A percentile compares a stretch with the other conserved stretches of the same genome.
Conservation (phyloP, 805 yeast species). For the Saturnispora besseyi region DNA sequence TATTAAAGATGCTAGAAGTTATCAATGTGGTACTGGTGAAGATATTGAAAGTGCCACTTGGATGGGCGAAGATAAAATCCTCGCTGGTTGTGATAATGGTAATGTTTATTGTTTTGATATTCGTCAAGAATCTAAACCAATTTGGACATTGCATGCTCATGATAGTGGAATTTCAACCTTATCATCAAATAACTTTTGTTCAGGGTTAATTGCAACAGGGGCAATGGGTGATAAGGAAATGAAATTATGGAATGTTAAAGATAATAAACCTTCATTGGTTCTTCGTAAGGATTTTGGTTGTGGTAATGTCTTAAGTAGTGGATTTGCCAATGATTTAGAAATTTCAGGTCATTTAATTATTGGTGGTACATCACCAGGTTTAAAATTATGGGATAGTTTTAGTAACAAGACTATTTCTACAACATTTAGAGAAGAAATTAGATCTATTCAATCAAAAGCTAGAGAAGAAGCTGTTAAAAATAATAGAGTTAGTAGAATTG, state of each 20-base stretch:
- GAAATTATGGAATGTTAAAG: constrained; percentile 74
- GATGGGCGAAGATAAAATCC: constrained; percentile 42
- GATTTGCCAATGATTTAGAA: constrained; percentile 82
- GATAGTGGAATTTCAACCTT: constrained; percentile 87
- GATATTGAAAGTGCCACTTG: constrained; percentile 81
- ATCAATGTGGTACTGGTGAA: constrained; percentile 52
- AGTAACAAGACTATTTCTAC: constrained; percentile 71
- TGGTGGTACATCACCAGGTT: constrained; percentile 79
- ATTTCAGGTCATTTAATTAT: constrained; percentile 69
- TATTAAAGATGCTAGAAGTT: constrained; percentile 49
- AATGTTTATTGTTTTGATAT: constrained; percentile 83
- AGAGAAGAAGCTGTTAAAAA: constrained; percentile 43
- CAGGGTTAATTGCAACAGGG: constrained; percentile 73
- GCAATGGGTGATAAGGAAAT: constrained; percentile 85
- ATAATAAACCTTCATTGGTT: constrained; percentile 66
- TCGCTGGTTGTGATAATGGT: constrained; percentile 88
- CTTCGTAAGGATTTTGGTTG: constrained; percentile 86
- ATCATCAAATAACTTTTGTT: constrained; percentile 55
- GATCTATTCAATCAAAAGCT: constrained; percentile 45
- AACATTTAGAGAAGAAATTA: constrained; percentile 53
- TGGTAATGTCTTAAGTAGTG: constrained; percentile 77
- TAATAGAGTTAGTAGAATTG: constrained; percentile 64
- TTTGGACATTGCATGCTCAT: constrained; percentile 97
- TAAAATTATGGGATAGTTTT: constrained; percentile 90
- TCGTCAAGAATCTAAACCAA: constrained; percentile 51